Base-by-base conservation (phyloP, 2,329 filamentous ascomycete genomes). In the Shiraia bambusicola region DNA sequence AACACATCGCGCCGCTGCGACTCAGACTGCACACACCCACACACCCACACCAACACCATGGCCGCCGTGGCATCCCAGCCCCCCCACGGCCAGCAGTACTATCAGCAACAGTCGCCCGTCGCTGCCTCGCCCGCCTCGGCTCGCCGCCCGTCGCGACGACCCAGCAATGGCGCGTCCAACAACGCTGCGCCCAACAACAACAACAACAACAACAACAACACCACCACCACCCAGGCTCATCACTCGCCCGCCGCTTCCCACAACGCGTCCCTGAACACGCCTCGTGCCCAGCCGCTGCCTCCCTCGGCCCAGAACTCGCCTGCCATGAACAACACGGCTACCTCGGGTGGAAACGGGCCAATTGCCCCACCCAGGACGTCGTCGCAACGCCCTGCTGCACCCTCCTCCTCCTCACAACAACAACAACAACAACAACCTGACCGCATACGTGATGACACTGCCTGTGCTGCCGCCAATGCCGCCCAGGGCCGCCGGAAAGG, bases 351-450 rank as follows among this genome's bases (percentile, higher is more conserved):
- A 43, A 69, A 69, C 22, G 82, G 86, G 38, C 85, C 87, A 16
- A 78, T 88, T 56, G 84, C 86, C 40, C 90, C 73, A 34, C 87
- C 88, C 26, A 82, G 90, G 61, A 91, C 87, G 6, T 94, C 90
- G 11, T 93, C 88, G 30, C 86, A 82, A 52, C 77, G 74, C 72
- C 66, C 63, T 50, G 54, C 70, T 57, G 56, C 69, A 29, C 46
- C 47, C 10, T 35, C 44, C 36, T 37, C 56, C 10, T 49, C 73
- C 25, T 67, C 61, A 44, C 52, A 54, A n/a, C n/a, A n/a, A n/a
- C n/a, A n/a, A n/a, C n/a, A n/a, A 22, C 19, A 22, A 8, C 19
- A 22, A 8, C 19, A 22, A 19, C 40, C 50, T 27, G 48, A 52
- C 19, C 37, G 31, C 26, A 31, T 42, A 33, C 49, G 50, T 33